These are phyloP conservation scores for Monosporascus sp. DNA, from an alignment of 2,329 filamentous ascomycete species.

Conservation along the genomic window DNA sequence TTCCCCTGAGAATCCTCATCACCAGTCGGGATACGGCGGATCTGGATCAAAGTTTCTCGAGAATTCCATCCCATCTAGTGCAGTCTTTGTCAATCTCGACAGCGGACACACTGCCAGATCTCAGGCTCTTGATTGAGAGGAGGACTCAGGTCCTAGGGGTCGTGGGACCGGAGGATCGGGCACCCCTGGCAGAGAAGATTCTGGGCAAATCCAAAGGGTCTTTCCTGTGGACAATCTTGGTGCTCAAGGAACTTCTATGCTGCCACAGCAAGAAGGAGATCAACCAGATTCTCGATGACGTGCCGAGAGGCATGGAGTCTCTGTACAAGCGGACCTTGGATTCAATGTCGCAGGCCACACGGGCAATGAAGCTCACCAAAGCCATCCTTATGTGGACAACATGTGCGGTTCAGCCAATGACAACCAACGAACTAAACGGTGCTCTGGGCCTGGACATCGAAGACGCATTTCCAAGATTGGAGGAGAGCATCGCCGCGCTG, in stretches of 20 bases:
- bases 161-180: too few species aligned
- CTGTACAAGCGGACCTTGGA: conserved; percentile 22
- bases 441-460: conserved; percentile 21
- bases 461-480: conserved; percentile 14
- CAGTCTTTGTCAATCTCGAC: conserved; percentile 1
- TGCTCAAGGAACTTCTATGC: conserved; percentile 18
- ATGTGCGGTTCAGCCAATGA: conserved; percentile 20
- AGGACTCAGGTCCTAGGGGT: too few species aligned
- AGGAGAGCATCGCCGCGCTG: conserved; percentile 13
- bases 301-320: conserved; percentile 22
- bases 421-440: conserved; percentile 15
- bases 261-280: conserved; percentile 16
- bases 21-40: conserved; percentile 2
- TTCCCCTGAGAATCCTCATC: neutral
- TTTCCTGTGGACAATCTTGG: conserved; percentile 25
- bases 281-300: conserved; percentile 15
- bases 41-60: conserved; percentile 13
- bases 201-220: conserved; percentile 19
- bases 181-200: conserved; percentile 7
- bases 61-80: conserved; percentile 16
- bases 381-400: conserved; percentile 21
- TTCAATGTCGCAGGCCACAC: conserved; percentile 15
- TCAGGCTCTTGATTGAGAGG: too few species aligned
- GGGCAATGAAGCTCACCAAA: conserved; percentile 19
- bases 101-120: too few species aligned